These are phyloP conservation scores for Aspergillus udagawae DNA, from an alignment of 2,329 filamentous ascomycete species.

Conservation along the genomic window DNA sequence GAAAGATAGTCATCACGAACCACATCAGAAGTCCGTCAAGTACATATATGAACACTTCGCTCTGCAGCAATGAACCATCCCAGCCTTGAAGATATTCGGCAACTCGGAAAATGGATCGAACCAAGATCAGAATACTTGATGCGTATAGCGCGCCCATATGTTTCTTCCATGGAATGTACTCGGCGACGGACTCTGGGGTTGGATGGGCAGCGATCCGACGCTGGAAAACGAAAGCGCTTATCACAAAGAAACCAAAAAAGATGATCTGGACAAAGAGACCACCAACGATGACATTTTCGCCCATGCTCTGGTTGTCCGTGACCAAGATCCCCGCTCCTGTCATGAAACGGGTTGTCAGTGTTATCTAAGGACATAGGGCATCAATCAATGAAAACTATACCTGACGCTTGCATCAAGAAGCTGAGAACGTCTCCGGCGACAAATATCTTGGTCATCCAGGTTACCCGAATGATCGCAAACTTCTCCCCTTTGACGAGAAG, in stretches of 20 bases:
- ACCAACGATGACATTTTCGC: slow-evolving; percentile 24
- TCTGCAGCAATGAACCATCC: slow-evolving; percentile 22
- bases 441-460: slow-evolving; percentile 27
- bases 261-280: slow-evolving; percentile 28
- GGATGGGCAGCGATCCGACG: slow-evolving; percentile 23
- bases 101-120: slow-evolving; percentile 27
- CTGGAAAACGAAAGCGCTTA: slow-evolving; percentile 23
- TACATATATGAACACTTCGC: slow-evolving; percentile 28
- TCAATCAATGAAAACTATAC: slow-evolving; percentile 5
- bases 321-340: slow-evolving; percentile 23
- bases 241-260: slow-evolving; percentile 29
- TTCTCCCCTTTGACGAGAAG: slow-evolving; percentile 17
- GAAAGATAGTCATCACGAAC: slow-evolving; percentile 19
- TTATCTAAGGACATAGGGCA: not conserved
- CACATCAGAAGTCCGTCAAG: slow-evolving; percentile 30
- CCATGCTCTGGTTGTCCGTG: slow-evolving; percentile 11
- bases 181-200: slow-evolving; percentile 17
- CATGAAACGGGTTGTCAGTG: not conserved
- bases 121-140: slow-evolving; percentile 22
- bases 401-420: slow-evolving; percentile 28
- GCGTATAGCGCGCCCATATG: slow-evolving; percentile 30
- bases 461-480: slow-evolving; percentile 18
- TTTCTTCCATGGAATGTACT: slow-evolving; percentile 30
- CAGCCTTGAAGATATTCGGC: slow-evolving; percentile 26
- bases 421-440: slow-evolving; percentile 27